A percentile compares a stretch with the other conserved stretches of the same genome.
These are phyloP conservation scores for Penicillium salamii DNA, from an alignment of 495 filamentous ascomycete genomes.

Conservation along the genomic window DNA sequence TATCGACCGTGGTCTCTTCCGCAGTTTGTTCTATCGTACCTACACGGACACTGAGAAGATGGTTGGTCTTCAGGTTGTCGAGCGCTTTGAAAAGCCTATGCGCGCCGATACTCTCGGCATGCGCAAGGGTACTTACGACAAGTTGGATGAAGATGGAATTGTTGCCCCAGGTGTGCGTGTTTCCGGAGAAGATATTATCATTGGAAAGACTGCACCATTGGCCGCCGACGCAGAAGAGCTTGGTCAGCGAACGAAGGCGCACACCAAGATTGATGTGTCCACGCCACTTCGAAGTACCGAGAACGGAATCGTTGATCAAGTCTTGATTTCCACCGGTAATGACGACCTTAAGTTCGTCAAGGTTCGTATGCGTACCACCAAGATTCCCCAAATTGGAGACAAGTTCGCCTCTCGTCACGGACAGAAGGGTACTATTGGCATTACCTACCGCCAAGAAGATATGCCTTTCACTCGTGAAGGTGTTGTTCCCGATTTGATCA, in stretches of 20 bases:
- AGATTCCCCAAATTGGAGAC: constrained; percentile 97
- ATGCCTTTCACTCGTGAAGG: constrained; percentile 97
- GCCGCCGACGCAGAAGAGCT: constrained; percentile 89
- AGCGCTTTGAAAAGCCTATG: constrained; percentile 92
- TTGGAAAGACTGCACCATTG: constrained; percentile 95
- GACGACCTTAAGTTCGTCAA: constrained; percentile 90
- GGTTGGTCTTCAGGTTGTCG: constrained; percentile 82
- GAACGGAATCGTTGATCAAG: constrained; percentile 92
- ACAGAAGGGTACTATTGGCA: constrained; percentile 98
- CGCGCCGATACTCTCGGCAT: constrained; percentile 81
- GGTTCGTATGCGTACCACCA: constrained; percentile 94
- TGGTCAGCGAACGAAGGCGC: constrained; percentile 81
- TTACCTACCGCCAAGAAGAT: constrained; percentile 94
- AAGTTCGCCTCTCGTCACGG: constrained; percentile 99
- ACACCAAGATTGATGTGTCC: constrained; percentile 91
- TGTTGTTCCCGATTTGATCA: constrained; percentile 91
- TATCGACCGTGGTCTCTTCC: constrained; percentile 95
- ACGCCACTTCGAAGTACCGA: constrained; percentile 93
- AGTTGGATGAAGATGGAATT: constrained; percentile 93
- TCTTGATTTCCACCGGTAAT: constrained; percentile 83
- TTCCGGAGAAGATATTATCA: constrained; percentile 97
- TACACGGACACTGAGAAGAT: constrained; percentile 96
- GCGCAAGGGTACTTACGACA: constrained; percentile 96
- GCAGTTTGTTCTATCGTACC: constrained; percentile 94
- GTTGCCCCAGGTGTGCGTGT: constrained; percentile 91